These are phyloP conservation scores for Microcera coccophila DNA, from an alignment of 2,329 filamentous ascomycete species.

Conservation along the genomic window DNA sequence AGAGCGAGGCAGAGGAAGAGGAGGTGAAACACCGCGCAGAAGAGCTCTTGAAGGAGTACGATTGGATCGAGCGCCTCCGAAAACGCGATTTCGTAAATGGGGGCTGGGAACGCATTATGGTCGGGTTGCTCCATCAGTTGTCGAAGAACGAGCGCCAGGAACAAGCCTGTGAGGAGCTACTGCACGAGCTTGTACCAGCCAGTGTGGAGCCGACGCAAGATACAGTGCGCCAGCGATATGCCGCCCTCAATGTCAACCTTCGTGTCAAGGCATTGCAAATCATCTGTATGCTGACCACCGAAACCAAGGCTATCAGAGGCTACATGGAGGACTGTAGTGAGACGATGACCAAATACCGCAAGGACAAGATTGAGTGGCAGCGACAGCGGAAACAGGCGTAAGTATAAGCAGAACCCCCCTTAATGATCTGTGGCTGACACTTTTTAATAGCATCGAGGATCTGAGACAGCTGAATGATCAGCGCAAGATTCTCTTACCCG, in stretches of 20 bases:
- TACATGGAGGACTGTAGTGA: constrained; percentile 92
- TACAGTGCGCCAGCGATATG: constrained; percentile 69
- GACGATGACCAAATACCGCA: constrained; percentile 90
- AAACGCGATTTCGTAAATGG: constrained; percentile 83
- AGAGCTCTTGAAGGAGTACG: constrained; percentile 68
- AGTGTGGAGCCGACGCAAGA: constrained; percentile 71
- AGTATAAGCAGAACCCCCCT: constrained; percentile 30
- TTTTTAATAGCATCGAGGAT: constrained; percentile 58
- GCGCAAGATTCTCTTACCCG: constrained; percentile 66
- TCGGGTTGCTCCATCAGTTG: constrained; percentile 80
- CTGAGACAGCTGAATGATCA: constrained; percentile 68
- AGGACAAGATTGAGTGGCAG: constrained; percentile 93
- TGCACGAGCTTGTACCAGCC: constrained; percentile 76
- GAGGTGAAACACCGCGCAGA: constrained; percentile 63
- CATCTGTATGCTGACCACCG: constrained; percentile 77
- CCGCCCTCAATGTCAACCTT: constrained; percentile 73
- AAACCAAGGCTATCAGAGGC: constrained; percentile 79
- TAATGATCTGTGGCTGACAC: constrained; percentile 5
- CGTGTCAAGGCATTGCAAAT: constrained; percentile 79
- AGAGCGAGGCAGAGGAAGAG: constrained; percentile 44
- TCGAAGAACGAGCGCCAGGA: constrained; percentile 70
- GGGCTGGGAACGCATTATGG: constrained; percentile 86
- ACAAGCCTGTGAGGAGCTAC: constrained; percentile 70
- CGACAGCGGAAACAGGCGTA: constrained; percentile 66
- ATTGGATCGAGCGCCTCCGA: constrained; percentile 81